Conservation (phyloP, 139 green algal species). For the Pedinophyceae sp. region DNA sequence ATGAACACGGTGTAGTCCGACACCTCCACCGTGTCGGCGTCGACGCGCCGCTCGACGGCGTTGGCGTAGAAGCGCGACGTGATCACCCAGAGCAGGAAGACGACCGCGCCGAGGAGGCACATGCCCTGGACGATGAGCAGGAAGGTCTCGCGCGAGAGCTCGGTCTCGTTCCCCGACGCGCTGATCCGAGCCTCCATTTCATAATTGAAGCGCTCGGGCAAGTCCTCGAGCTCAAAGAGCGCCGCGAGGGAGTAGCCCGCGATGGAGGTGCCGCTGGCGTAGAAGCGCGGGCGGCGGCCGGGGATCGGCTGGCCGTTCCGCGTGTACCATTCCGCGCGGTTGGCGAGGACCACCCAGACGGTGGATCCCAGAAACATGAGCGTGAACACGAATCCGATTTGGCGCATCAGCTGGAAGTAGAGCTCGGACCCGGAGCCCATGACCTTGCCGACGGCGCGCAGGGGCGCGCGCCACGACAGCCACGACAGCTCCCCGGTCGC, state of each 20-base stretch:
- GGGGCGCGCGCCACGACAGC: too few relatives aligned
- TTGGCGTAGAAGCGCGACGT: not conserved
- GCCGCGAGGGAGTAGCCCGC: not conserved
- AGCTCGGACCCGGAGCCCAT: not conserved
- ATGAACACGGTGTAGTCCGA: not conserved
- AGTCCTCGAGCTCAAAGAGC: not conserved
- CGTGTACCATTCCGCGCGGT: not conserved
- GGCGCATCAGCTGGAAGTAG: not conserved
- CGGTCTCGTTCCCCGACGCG: not conserved
- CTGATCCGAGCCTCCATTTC: not conserved
- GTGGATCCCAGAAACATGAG: not conserved
- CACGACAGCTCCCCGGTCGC: too few relatives aligned
- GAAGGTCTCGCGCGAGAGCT: not conserved
- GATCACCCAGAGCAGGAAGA: not conserved
- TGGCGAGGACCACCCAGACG: not conserved
- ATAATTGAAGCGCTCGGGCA: not conserved
- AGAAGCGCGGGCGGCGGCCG: not conserved
- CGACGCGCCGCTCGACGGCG: not conserved
- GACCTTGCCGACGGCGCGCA: too few relatives aligned
- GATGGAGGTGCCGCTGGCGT: not conserved
- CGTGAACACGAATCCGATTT: not conserved
- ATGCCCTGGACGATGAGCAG: not conserved
- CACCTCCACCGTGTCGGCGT: not conserved
- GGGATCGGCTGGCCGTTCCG: not conserved
- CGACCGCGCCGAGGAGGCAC: not conserved